phyloP scores from a whole-genome alignment of 192 early-diverging fungal species.

The Gryganskiella cystojenkinii region DNA sequence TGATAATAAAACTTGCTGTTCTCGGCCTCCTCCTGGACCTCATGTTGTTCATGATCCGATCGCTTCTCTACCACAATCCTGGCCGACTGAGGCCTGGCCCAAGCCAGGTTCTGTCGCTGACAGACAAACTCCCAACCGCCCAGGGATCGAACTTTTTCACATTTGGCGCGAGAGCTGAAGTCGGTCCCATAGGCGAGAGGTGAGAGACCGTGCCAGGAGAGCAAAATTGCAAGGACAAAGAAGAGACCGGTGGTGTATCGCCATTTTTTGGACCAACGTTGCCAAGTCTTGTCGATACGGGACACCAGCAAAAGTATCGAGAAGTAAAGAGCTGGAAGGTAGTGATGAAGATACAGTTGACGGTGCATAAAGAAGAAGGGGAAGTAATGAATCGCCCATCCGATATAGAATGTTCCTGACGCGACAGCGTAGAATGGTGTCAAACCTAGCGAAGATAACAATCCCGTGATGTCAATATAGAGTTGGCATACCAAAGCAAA shows the following conservation, averaged over 20 bases:
- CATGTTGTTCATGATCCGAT: slow-evolving; percentile 5
- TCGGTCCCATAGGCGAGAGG: slow-evolving; percentile 30
- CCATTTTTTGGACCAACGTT: slow-evolving; percentile 51
- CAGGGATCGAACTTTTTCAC: slow-evolving; percentile 16
- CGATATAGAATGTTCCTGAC: slow-evolving; percentile 69
- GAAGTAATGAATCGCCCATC: slow-evolving; percentile 88
- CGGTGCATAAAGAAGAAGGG: slow-evolving; percentile 91
- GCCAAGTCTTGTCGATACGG: slow-evolving; percentile 63
- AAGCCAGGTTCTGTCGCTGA: slow-evolving; percentile 16
- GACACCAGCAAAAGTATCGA: slow-evolving; percentile 76
- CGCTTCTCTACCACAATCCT: slow-evolving; percentile 17
- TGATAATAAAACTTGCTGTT: slow-evolving; percentile 11
- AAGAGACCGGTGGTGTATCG: slow-evolving; percentile 19
- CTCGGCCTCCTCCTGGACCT: slow-evolving; percentile 1
- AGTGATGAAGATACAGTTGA: slow-evolving; percentile 93
- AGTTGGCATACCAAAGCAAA: too few species aligned
- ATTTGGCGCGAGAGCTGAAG: slow-evolving; percentile 4
- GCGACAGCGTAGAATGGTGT: slow-evolving; percentile 61
- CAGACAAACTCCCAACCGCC: slow-evolving; percentile 36
- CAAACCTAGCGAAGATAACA: slow-evolving; percentile 24
- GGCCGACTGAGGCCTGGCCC: slow-evolving; percentile 10
- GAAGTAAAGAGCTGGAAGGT: slow-evolving; percentile 93
- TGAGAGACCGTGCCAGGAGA: slow-evolving; percentile 8
- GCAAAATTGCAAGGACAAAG: neutral
- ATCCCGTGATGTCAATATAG: slow-evolving; percentile 53